Percentiles rank a stretch among this genome's conserved stretches.
Conservation (phyloP, 805 yeast genomes). For the Cyberlindnera amylophila region DNA sequence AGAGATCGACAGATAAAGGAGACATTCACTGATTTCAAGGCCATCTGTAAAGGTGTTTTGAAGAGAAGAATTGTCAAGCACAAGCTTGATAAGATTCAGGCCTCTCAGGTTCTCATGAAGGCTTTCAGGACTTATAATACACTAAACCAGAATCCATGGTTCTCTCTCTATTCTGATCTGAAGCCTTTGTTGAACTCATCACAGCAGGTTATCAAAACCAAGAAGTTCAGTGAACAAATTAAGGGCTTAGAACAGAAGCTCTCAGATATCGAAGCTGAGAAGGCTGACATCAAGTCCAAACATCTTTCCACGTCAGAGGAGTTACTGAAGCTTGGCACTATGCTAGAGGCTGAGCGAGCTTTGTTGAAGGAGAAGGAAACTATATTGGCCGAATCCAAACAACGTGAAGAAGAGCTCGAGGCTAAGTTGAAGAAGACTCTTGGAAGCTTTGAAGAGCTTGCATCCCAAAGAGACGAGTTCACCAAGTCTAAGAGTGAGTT, state of each 20-base stretch:
- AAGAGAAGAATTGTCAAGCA: constrained; percentile 46
- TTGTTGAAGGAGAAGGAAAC: constrained; percentile 45
- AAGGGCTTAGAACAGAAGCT: constrained; percentile 46
- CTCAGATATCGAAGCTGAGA: constrained; percentile 32
- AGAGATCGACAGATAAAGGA: constrained; percentile 62
- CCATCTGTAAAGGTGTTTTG: constrained; percentile 59
- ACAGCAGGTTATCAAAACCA: constrained; percentile 54
- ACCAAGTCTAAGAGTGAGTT: constrained; percentile 29
- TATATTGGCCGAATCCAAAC: constrained; percentile 40
- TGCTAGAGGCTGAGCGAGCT: constrained; percentile 37
- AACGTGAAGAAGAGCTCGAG: constrained; percentile 34
- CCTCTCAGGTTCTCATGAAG: constrained; percentile 63
- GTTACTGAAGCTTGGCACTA: constrained; percentile 29
- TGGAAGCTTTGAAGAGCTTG: constrained; percentile 24
- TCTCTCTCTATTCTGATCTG: constrained; percentile 60
- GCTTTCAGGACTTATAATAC: constrained; percentile 53
- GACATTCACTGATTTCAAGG: constrained; percentile 58
- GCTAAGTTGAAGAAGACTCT: constrained; percentile 24
- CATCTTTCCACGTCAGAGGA: constrained; percentile 28
- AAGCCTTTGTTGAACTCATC: constrained; percentile 73
- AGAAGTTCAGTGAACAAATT: constrained; percentile 54
- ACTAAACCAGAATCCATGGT: constrained; percentile 69
- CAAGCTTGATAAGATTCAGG: constrained; percentile 57
- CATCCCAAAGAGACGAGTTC: constrained; percentile 25
- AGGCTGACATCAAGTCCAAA: constrained; percentile 27